phyloP scores from a whole-genome alignment of 2,329 filamentous ascomycete species.

The Curvularia lunata region DNA sequence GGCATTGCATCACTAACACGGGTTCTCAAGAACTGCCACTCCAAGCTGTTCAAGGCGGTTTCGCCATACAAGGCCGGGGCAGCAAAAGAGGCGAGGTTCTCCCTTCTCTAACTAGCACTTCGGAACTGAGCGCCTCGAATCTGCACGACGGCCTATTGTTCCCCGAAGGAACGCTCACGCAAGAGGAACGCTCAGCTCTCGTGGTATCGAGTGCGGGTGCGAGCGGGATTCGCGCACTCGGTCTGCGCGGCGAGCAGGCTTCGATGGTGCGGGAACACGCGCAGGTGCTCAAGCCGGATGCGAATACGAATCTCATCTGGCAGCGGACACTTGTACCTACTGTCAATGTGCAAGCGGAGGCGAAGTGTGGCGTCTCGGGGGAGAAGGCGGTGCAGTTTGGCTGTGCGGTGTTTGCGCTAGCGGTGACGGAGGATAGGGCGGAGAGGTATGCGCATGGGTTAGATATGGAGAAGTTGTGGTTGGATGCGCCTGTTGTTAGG shows the following conservation, averaged over 20 bases:
- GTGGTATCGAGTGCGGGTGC: constrained; percentile 39
- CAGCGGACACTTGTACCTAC: constrained; percentile 44
- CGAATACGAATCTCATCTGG: constrained; percentile 46
- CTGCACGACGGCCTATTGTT: neutral
- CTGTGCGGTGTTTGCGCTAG: constrained; percentile 36
- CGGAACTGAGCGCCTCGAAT: neutral
- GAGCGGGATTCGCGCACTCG: constrained; percentile 32
- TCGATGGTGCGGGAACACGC: neutral
- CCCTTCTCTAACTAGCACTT: constrained; percentile 3
- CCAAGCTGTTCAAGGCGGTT: constrained; percentile 34
- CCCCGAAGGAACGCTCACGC: constrained; percentile 28
- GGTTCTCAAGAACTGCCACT: constrained; percentile 4
- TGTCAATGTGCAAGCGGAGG: constrained; percentile 12
- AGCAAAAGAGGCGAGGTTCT: constrained; percentile 28
- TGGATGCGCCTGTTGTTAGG: constrained; percentile 25
- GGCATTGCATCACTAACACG: constrained; percentile 27
- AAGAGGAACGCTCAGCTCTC: constrained; percentile 11
- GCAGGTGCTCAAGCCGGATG: constrained; percentile 42
- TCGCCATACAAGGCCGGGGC: constrained; percentile 40
- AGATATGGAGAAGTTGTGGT: constrained; percentile 29
- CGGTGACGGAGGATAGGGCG: constrained; percentile 22
- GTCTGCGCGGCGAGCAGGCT: neutral
- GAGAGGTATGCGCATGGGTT: constrained; percentile 18
- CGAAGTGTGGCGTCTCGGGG: neutral
- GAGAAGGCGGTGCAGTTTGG: constrained; percentile 6